Base-by-base conservation (phyloP, 2,329 filamentous ascomycete species). In the Pyrenochaeta sp. region DNA sequence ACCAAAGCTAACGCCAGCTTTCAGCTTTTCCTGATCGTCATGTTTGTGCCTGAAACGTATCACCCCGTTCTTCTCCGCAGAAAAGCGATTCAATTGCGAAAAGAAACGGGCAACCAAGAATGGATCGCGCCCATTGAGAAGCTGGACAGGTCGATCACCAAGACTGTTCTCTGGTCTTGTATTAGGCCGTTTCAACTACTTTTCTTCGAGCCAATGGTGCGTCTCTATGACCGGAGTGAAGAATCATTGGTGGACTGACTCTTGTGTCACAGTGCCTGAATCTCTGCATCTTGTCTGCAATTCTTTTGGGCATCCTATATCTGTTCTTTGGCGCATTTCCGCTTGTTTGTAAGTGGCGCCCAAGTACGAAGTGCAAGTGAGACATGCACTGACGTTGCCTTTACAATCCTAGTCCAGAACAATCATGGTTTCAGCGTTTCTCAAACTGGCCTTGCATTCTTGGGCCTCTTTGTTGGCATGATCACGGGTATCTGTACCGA, bases 251-350 rank as follows among this genome's bases (percentile, higher is more conserved):
- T 59, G 57, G 57, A 61, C 65, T 72, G 59, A 73, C 52, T 59
- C 56, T 41, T 39, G 45, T 58, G 57, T 21, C 53, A 15, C 52
- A 77, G 74, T 90, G 88, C 54, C 79, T 95, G 51, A 87, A 87
- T 62, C 85, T 97, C 21, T 95, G 92, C 75, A 77, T 95, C 18
- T 90, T 93, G 64, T 91, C 90, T 0, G 91, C 92, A 33, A 85
- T 97, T 48, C 79, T 97, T n/a, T 81, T 97, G 7, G 93, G 92
- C 4, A 89, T 96, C 39, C 78, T 97, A 2, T 97, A 97, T 71
- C 85, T 97, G 33, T 96, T 96, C 79, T 96, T 96, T 72, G 92
- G 92, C 17, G 92, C 92, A 0, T 96, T 97, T 67, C 85, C 89
- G 4, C 79, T 96, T 39, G 87, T 97, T 14, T 97, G 23, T 27